Conservation (phyloP, 176 grass and related monocot genomes). For the Oryza officinalis region DNA sequence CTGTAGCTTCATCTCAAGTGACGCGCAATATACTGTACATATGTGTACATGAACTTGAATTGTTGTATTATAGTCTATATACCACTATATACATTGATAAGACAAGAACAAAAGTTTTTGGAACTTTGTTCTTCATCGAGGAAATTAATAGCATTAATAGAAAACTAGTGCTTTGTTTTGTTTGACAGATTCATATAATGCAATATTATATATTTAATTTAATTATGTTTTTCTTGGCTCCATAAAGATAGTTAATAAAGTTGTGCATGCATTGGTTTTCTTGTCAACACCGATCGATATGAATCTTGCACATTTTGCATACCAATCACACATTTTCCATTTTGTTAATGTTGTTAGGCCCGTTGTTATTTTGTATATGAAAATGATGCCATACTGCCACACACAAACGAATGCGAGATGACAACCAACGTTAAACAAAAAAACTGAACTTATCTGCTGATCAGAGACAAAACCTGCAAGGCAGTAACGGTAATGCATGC, state of each 20-base stretch:
- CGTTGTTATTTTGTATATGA: background rate
- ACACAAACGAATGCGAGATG: background rate
- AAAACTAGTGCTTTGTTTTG: background rate
- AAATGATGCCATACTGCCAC: background rate
- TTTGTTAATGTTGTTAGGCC: background rate
- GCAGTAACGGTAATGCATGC: background rate
- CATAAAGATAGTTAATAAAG: background rate
- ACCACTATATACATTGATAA: background rate
- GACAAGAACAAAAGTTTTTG: background rate
- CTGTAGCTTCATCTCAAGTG: slow-evolving; percentile 7
- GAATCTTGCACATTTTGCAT: background rate
- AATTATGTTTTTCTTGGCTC: background rate
- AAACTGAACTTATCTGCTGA: background rate
- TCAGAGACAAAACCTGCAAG: background rate
- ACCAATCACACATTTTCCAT: background rate
- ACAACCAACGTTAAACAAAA: background rate
- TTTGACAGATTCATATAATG: background rate
- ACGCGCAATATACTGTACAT: background rate
- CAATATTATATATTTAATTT: background rate
- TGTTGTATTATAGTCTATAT: background rate
- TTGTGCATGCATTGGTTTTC: background rate
- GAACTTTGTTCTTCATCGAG: background rate
- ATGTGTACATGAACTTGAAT: background rate
- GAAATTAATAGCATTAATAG: background rate
- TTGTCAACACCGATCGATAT: background rate